Conservation (phyloP, 176 grass and related monocot species). For the Puya raimondii region DNA sequence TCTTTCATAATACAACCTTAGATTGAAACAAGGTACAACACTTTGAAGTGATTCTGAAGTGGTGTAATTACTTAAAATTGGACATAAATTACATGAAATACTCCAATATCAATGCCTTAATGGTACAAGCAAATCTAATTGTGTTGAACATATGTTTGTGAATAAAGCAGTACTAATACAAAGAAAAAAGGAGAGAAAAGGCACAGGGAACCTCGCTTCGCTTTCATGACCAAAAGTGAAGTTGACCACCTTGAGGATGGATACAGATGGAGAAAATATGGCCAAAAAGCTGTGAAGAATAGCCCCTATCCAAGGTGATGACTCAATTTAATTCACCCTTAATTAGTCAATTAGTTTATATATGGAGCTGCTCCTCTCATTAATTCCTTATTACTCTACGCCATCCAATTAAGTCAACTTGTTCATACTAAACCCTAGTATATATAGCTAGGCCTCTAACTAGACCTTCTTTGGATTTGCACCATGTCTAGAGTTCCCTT, state of each 20-base stretch:
- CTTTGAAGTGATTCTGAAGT: too few species aligned
- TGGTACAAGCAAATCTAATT: conserved; percentile 9
- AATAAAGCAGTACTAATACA: conserved; percentile 35
- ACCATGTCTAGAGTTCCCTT: too few species aligned
- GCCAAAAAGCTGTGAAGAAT: conserved; percentile 99
- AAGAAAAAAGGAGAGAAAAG: conserved; percentile 79
- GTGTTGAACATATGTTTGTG: background rate
- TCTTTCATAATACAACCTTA: too few species aligned
- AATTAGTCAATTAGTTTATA: background rate
- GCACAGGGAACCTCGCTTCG: conserved; percentile 52
- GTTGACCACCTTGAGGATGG: conserved; percentile 98
- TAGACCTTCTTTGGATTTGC: too few species aligned
- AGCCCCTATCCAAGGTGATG: conserved; percentile 81
- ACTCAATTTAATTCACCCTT: background rate
- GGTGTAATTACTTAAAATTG: too few species aligned
- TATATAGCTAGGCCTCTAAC: too few species aligned
- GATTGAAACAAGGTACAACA: too few species aligned
- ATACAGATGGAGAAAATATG: conserved; percentile 98
- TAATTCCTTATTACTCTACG: too few species aligned
- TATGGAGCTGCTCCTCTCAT: background rate
- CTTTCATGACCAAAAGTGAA: conserved; percentile 94
- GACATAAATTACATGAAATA: too few species aligned
- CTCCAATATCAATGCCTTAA: background rate
- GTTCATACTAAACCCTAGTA: too few species aligned
- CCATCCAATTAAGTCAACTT: too few species aligned